Conservation (phyloP, 352 stramenopile species). For the Blastocystis sp. region DNA sequence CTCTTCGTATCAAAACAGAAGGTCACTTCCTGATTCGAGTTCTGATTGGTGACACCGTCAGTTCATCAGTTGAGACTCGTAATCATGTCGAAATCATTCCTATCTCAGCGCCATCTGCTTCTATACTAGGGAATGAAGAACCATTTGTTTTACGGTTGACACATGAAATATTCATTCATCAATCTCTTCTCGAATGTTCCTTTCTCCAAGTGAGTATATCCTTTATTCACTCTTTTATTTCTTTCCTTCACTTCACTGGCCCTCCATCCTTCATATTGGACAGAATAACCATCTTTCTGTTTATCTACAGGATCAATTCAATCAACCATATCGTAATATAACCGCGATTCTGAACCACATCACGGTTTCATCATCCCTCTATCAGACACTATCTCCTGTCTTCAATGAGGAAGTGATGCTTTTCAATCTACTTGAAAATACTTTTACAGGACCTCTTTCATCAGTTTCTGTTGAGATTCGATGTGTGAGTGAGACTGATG, state of each 20-base stretch:
- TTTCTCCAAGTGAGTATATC: background rate
- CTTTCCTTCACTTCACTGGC: constrained; percentile 15
- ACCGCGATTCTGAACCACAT: background rate
- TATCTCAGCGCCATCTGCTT: background rate
- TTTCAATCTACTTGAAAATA: no score
- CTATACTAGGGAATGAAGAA: background rate
- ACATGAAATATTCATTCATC: background rate
- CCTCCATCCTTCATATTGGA: background rate
- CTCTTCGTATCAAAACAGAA: background rate
- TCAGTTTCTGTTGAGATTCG: no score
- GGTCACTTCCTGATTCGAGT: background rate
- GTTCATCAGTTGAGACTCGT: no score
- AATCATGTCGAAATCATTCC: background rate
- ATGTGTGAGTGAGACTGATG: no score
- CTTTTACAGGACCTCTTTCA: no score
- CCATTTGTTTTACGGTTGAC: background rate
- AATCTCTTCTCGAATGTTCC: background rate
- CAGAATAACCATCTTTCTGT: background rate
- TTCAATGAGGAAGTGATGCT: no score
- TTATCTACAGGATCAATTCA: background rate
- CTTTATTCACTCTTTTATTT: background rate
- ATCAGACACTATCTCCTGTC: no score
- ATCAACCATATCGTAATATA: background rate
- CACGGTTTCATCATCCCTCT: background rate
- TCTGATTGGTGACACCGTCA: background rate